Base-by-base conservation (phyloP, 116 monocot species). In the Zostera marina region DNA sequence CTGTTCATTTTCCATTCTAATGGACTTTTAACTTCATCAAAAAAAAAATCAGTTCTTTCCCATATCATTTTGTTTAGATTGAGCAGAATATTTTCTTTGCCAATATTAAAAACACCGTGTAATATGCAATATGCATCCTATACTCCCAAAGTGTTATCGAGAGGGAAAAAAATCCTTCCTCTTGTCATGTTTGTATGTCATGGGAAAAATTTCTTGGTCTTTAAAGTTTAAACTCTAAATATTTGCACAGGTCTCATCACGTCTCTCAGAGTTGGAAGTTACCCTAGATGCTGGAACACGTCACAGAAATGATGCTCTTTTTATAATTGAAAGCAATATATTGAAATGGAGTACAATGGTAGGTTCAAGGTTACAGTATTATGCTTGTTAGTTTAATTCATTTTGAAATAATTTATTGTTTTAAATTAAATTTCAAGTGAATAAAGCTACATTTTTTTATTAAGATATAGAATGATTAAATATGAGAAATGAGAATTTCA, bases 281-380 rank as follows among this genome's bases (percentile, higher is more conserved):
- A 86, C 90, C 59, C 52, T 90, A 69, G 77, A 98, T 83, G 98
- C 98, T 73, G 98, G 98, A 66, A 82, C 74, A 53, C 90, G 70
- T 15, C 98, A 98, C 53, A 82, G 90, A 76, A 98, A 98, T 70
- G 68, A 66, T 26, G 86, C 78, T 58, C 79, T 98, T 65, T 64
- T 74, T 78, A 80, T 86, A 24, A 77, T 98, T 63, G 90, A 78
- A 9, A 81, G 65, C 24, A 73, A 83, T 63, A 41, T 89, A 52
- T 70, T 78, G 75, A 85, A 74, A 61, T 96, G 96, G 96, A 78
- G 60, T 41, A 60, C 80, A 51, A 76, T 82, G 78, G 96, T 89
- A 81, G 78, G 73, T n/a, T n/a, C n/a, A n/a, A n/a, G n/a, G n/a
- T 43, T 39, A 19, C 20, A 32, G 26, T 14, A 56, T 19, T 15